Percentiles rank a stretch among this genome's conserved stretches.
These are phyloP conservation scores for Puccinia triticina DNA, from an alignment of 1,284 basidiomycete genomes.

Conservation along the genomic window DNA sequence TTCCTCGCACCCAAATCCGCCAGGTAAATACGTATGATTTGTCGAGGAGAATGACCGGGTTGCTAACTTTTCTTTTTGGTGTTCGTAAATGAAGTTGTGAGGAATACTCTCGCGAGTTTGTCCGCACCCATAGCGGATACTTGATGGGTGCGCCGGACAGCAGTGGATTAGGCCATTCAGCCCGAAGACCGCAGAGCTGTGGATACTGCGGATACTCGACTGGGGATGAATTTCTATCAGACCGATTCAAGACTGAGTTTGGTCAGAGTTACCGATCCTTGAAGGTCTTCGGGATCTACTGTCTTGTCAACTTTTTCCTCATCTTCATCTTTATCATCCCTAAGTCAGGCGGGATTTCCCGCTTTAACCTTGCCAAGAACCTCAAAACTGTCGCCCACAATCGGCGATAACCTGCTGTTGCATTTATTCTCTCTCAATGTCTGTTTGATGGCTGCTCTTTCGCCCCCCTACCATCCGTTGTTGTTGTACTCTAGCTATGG, in stretches of 20 bases:
- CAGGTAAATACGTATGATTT: constrained; percentile 20
- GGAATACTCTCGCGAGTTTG: constrained; percentile 39
- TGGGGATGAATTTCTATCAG: constrained; percentile 46
- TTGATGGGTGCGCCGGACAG: neutral
- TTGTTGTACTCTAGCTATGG: too few relatives aligned
- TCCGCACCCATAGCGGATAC: constrained; percentile 23
- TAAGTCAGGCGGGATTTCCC: constrained; percentile 19
- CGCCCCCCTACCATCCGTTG: too few relatives aligned
- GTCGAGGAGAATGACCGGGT: neutral
- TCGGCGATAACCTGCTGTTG: too few relatives aligned
- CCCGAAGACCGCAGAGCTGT: neutral
- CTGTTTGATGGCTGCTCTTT: too few relatives aligned
- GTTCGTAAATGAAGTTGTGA: constrained; percentile 37
- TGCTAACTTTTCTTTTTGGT: neutral
- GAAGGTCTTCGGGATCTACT: constrained; percentile 5
- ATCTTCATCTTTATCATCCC: constrained; percentile 12
- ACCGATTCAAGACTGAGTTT: constrained; percentile 21
- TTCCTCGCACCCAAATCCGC: constrained; percentile 26
- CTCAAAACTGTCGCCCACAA: neutral
- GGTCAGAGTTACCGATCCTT: constrained; percentile 22
- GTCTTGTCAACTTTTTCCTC: constrained; percentile 29
- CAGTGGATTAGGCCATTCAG: neutral
- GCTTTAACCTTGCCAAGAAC: constrained; percentile 25
- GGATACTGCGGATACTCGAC: constrained; percentile 41
- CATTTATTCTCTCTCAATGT: too few relatives aligned